Conservation (phyloP, 129 eudicot genomes). For the Pittosporum tobira region DNA sequence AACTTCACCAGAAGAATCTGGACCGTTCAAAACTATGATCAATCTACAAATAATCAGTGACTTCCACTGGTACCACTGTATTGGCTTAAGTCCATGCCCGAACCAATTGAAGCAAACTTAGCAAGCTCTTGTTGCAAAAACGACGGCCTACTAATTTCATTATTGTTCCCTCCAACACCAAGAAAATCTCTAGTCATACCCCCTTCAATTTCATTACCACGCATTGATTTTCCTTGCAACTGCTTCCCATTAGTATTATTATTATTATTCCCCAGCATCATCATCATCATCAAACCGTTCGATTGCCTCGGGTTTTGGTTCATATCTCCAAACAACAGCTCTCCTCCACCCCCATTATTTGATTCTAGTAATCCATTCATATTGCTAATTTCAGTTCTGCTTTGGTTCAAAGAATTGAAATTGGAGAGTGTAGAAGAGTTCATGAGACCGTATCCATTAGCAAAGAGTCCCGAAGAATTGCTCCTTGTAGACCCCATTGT, state of each 20-base stretch:
- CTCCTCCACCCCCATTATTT: no score
- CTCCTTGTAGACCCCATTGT: constrained; percentile 18
- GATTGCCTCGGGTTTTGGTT: no score
- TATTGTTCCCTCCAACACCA: constrained; percentile 3
- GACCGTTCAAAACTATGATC: no score
- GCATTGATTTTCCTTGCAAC: constrained; percentile 2
- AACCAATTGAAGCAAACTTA: neutral
- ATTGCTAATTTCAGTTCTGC: neutral
- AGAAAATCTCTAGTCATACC: constrained; percentile 8
- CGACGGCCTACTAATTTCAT: neutral
- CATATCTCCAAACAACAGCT: no score
- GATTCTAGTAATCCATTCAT: neutral
- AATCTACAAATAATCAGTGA: no score
- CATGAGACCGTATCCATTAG: neutral
- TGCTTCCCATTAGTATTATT: neutral
- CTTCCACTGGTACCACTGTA: neutral
- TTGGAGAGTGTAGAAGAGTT: neutral
- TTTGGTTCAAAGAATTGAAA: neutral
- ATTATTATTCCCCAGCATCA: neutral
- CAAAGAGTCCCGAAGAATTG: neutral
- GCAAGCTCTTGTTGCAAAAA: neutral
- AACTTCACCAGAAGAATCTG: no score
- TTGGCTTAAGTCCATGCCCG: neutral
- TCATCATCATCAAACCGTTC: no score
- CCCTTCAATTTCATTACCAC: neutral